Percentiles rank a stretch among this genome's conserved stretches.
These are phyloP conservation scores for Pseudogymnoascus sp. DNA, from an alignment of 2,329 filamentous ascomycete genomes.

Conservation along the genomic window DNA sequence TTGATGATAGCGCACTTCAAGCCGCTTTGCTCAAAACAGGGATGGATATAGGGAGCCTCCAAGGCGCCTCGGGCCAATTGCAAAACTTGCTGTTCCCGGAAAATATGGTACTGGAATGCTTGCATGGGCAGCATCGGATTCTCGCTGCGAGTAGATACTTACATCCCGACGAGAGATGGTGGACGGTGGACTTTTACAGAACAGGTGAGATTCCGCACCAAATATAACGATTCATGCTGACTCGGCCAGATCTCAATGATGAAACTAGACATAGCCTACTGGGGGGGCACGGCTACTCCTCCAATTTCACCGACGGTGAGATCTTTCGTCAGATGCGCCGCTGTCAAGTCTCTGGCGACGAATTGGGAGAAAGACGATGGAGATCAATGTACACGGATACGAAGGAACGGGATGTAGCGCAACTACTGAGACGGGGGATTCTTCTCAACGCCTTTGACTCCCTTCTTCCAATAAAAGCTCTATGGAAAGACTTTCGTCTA, in stretches of 20 bases:
- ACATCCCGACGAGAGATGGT: constrained; percentile 7
- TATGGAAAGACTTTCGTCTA: not conserved
- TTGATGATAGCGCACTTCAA: constrained; percentile 15
- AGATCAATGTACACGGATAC: not conserved
- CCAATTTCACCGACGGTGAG: not conserved
- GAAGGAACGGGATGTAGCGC: not conserved
- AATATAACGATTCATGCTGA: not conserved
- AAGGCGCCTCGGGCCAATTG: constrained; percentile 2
- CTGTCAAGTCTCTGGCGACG: not conserved
- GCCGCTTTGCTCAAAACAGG: constrained; percentile 11
- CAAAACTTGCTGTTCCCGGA: not conserved
- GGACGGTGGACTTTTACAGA: not conserved
- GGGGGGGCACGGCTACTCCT: not conserved
- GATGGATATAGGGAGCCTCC: constrained; percentile 11
- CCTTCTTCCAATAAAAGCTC: not conserved
- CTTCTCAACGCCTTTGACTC: not conserved
- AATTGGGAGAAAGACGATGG: not conserved
- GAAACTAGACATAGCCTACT: not conserved
- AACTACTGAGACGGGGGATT: not conserved
- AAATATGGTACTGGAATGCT: constrained; percentile 3
- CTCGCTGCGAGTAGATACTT: constrained; percentile 11
- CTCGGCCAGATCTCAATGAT: not conserved
- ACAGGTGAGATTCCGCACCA: not conserved
- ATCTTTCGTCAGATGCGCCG: not conserved
- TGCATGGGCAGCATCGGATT: constrained; percentile 13